phyloP scores from a whole-genome alignment of 495 filamentous ascomycete genomes.

The Alectoria sarmentosa region DNA sequence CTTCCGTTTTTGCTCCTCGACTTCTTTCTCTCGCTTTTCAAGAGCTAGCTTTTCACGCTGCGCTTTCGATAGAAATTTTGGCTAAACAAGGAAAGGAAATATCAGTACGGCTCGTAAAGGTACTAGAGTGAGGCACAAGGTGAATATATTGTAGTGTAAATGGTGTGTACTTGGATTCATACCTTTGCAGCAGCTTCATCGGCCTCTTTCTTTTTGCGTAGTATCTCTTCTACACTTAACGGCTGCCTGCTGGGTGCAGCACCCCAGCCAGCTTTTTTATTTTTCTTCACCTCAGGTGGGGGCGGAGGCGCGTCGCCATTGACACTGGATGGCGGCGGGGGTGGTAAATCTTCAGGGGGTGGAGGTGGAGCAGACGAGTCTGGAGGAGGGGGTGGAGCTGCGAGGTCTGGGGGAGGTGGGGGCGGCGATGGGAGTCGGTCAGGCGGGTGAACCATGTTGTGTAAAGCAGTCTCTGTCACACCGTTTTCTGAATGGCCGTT shows the following conservation, averaged over 20 bases:
- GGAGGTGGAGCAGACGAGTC: conserved; percentile 50
- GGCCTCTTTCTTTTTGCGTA: conserved; percentile 70
- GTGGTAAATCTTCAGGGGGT: conserved; percentile 49
- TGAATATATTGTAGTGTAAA: conserved; percentile 22
- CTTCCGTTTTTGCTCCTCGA: conserved; percentile 58
- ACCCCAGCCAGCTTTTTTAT: conserved; percentile 52
- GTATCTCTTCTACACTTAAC: conserved; percentile 68
- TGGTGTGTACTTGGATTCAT: conserved; percentile 24
- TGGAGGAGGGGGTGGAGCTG: conserved; percentile 26
- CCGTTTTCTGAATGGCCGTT: conserved; percentile 12
- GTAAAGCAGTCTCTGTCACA: background rate
- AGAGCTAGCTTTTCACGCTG: conserved; percentile 79
- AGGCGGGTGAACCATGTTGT: background rate
- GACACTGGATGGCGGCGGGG: conserved; percentile 42
- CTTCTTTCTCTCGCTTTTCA: conserved; percentile 80
- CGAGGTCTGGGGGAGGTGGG: conserved; percentile 15
- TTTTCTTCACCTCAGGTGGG: conserved; percentile 33
- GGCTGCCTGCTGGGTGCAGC: conserved; percentile 36
- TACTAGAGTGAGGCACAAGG: conserved; percentile 24
- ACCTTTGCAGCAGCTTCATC: conserved; percentile 73
- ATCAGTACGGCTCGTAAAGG: conserved; percentile 28
- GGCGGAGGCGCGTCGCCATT: conserved; percentile 34
- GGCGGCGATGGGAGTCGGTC: conserved; percentile 4
- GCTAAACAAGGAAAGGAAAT: conserved; percentile 43
- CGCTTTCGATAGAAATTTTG: conserved; percentile 87